Evolutionary conservation across 371 early-diverging fungal species (phyloP).

Genomic region (Coemansia sp.): DNA sequence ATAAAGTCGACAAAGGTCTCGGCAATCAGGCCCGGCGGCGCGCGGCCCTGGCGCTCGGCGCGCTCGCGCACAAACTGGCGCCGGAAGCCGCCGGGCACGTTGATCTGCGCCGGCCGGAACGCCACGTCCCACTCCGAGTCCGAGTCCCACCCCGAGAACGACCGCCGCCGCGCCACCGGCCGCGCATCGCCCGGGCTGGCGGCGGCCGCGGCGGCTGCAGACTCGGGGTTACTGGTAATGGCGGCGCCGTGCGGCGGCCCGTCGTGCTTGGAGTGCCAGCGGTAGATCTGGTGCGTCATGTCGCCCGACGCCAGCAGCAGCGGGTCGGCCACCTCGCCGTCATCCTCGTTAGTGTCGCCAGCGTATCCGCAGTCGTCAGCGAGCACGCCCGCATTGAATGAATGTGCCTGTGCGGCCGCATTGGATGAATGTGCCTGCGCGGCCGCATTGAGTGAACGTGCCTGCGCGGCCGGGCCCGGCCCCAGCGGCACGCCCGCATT

Average conservation of each 20-base stretch:
- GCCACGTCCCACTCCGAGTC: slow-evolving; percentile 51
- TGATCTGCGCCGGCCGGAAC: slow-evolving; percentile 36
- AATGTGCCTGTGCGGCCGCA: slow-evolving; percentile 8
- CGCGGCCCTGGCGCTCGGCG: slow-evolving; percentile 69
- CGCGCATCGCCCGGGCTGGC: slow-evolving; percentile 9
- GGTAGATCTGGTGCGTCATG: slow-evolving; percentile 85
- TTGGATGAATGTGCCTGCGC: background rate
- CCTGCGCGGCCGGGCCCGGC: too few relatives aligned
- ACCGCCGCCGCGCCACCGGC: slow-evolving; percentile 29
- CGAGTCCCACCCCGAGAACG: slow-evolving; percentile 48
- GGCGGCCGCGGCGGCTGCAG: slow-evolving; percentile 7
- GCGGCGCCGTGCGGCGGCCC: slow-evolving; percentile 9
- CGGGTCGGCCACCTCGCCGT: slow-evolving; percentile 46
- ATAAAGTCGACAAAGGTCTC: slow-evolving; percentile 92
- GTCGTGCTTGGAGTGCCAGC: slow-evolving; percentile 75
- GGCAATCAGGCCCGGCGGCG: slow-evolving; percentile 72
- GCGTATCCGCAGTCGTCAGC: slow-evolving; percentile 48
- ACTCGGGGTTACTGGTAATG: slow-evolving; percentile 18
- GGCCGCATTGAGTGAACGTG: too few relatives aligned
- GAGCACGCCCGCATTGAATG: background rate
- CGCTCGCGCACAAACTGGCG: slow-evolving; percentile 77
- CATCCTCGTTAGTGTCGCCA: slow-evolving; percentile 47
- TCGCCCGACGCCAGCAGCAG: slow-evolving; percentile 70
- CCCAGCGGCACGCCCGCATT: slow-evolving; percentile 1
- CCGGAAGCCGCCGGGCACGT: slow-evolving; percentile 85